These are phyloP conservation scores for Hamamelis virginiana DNA, from an alignment of 164 flowering plant genomes.

Conservation along the genomic window DNA sequence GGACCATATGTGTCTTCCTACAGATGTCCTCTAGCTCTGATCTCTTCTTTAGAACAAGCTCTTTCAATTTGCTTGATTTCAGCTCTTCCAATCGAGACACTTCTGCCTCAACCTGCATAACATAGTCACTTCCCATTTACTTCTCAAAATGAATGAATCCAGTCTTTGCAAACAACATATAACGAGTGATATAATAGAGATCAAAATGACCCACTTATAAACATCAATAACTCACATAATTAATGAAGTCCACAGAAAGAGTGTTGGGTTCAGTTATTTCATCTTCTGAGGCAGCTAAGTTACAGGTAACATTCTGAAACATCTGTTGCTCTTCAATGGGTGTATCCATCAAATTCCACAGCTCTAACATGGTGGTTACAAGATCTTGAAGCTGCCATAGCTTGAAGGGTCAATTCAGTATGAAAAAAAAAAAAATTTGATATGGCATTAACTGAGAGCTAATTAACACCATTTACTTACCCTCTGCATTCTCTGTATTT, in stretches of 20 bases:
- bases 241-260: constrained; percentile 66
- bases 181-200: not conserved
- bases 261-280: constrained; percentile 76
- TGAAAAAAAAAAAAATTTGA: not conserved
- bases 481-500: constrained; percentile 63
- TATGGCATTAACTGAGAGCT: not conserved
- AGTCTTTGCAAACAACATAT: not conserved
- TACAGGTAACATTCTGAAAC: constrained; percentile 78
- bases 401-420: not conserved
- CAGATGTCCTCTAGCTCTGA: constrained; percentile 84
- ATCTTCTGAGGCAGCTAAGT: constrained; percentile 78
- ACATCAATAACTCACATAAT: constrained; percentile 44
- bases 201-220: not conserved
- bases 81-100: constrained; percentile 75
- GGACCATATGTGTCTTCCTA: constrained; percentile 65
- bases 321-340: constrained; percentile 83
- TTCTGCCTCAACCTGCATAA: constrained; percentile 79
- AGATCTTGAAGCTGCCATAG: constrained; percentile 82
- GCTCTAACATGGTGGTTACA: constrained; percentile 79
- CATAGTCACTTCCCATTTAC: not conserved
- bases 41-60: constrained; percentile 80
- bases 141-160: not conserved
- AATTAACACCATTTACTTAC: constrained; percentile 17
- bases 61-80: constrained; percentile 94
- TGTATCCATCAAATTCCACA: constrained; percentile 96